These are phyloP conservation scores for Tolypocladium album DNA, from an alignment of 2,329 filamentous ascomycete species.

Conservation along the genomic window DNA sequence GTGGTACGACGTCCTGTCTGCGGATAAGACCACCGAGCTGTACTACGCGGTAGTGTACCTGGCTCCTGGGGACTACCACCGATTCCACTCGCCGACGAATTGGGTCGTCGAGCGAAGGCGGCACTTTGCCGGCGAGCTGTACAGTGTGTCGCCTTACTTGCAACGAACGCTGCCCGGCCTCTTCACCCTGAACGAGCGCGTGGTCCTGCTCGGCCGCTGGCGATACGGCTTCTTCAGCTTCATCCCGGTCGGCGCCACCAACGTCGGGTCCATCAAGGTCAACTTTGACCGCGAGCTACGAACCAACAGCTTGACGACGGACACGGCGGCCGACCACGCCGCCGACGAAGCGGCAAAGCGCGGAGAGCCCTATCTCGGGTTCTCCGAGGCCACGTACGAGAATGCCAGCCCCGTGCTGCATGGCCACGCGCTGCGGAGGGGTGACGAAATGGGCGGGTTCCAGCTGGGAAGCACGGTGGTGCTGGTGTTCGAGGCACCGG, in stretches of 20 bases:
- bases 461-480: conserved; percentile 92
- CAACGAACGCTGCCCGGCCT: conserved; percentile 86
- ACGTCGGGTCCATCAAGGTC: conserved; percentile 91
- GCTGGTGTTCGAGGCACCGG: conserved; percentile 87
- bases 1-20: conserved; percentile 59
- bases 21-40: conserved; percentile 57
- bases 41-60: conserved; percentile 96
- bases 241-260: conserved; percentile 91
- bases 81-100: conserved; percentile 88
- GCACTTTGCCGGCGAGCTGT: conserved; percentile 96
- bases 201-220: conserved; percentile 89
- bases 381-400: conserved; percentile 82
- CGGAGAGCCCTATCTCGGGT: conserved; percentile 81
- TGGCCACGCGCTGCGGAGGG: conserved; percentile 73
- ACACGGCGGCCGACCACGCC: conserved; percentile 80
- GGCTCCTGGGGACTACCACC: conserved; percentile 94
- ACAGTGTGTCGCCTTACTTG: conserved; percentile 88
- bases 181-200: conserved; percentile 93
- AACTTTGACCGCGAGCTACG: conserved; percentile 94
- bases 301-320: conserved; percentile 84
- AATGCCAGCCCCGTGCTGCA: conserved; percentile 65
- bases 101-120: conserved; percentile 92
- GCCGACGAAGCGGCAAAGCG: conserved; percentile 66
- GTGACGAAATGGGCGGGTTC: conserved; percentile 98
- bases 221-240: conserved; percentile 96